Conservation (phyloP, 495 filamentous ascomycete genomes). For the Astrothelium subdiscretum region DNA sequence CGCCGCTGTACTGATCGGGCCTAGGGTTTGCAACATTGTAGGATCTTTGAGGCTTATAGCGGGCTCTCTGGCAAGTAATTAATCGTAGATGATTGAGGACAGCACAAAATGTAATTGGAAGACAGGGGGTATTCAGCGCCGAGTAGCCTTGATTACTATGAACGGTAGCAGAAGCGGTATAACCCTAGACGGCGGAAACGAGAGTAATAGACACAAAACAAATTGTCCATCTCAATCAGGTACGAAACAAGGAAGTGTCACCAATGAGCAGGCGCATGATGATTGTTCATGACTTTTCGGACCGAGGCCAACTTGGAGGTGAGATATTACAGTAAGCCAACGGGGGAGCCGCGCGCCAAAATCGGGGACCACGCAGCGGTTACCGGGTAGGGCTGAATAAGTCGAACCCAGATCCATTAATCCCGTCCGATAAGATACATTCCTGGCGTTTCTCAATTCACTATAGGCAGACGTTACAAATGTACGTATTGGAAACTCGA, state of each 20-base stretch:
- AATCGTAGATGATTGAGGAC: background rate
- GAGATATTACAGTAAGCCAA: background rate
- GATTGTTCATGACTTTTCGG: background rate
- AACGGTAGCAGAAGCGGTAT: background rate
- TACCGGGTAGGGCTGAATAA: background rate
- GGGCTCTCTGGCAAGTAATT: background rate
- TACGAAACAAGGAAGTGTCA: background rate
- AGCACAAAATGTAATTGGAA: background rate
- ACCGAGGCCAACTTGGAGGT: background rate
- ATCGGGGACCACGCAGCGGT: background rate
- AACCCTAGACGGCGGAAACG: background rate
- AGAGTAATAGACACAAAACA: background rate
- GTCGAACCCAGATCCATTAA: too few relatives aligned
- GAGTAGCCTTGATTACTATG: background rate
- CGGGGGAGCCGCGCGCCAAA: background rate
- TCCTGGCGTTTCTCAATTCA: too few relatives aligned
- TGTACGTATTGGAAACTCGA: background rate
- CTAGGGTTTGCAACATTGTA: slow-evolving; percentile 16
- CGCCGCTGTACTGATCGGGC: slow-evolving; percentile 54
- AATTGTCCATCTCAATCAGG: background rate
- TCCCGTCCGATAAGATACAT: too few relatives aligned
- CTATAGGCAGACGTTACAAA: background rate
- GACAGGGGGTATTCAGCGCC: background rate
- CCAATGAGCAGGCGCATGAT: background rate
- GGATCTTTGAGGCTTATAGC: background rate